Evolutionary conservation across 176 grass and related monocot genomes (phyloP).

Genomic region (Eragrostis nindensis): DNA sequence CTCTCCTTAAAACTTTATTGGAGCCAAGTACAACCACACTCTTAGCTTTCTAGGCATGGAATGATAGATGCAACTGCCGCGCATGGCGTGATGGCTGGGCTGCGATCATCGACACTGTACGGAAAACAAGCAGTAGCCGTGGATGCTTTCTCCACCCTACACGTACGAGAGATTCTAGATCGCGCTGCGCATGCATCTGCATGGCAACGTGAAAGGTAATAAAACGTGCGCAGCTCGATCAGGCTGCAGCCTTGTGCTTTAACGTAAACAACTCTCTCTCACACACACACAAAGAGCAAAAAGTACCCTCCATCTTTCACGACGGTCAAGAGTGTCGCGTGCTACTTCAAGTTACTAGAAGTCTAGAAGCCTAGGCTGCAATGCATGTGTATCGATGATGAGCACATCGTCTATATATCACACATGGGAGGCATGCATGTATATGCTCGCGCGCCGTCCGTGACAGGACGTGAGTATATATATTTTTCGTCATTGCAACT

Average conservation of each 20-base stretch:
- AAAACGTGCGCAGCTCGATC: conserved; percentile 16
- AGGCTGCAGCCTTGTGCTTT: neutral
- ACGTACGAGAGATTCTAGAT: neutral
- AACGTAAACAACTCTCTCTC: neutral
- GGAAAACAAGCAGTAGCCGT: conserved; percentile 10
- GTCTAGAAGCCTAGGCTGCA: neutral
- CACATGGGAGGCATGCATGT: neutral
- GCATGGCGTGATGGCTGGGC: neutral
- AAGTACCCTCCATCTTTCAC: neutral
- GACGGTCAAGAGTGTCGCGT: neutral
- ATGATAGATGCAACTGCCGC: neutral
- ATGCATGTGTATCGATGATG: neutral
- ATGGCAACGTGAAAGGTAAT: conserved; percentile 17
- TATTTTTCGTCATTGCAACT: neutral
- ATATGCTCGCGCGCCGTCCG: neutral
- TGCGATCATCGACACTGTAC: neutral
- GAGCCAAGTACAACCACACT: neutral
- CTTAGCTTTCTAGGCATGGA: conserved; percentile 22
- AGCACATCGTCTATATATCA: neutral
- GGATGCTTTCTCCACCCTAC: neutral
- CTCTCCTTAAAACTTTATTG: too few relatives aligned
- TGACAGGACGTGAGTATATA: neutral
- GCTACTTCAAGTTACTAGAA: conserved; percentile 35
- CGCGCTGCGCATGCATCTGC: neutral
- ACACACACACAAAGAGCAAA: neutral